Evolutionary conservation across 257 asterid species (phyloP).

Genomic region (Ilex aquifolium): DNA sequence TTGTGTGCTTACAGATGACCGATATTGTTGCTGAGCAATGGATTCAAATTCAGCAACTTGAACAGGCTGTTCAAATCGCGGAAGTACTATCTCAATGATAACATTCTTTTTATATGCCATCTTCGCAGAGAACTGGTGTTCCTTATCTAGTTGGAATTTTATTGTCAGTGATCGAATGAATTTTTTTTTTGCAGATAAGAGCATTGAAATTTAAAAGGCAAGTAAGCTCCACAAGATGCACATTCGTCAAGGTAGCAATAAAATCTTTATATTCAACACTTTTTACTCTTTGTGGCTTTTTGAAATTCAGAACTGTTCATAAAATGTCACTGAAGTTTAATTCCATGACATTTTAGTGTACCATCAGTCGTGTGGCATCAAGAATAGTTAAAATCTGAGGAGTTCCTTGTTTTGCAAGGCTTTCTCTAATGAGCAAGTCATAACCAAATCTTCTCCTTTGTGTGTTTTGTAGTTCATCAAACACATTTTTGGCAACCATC

Average conservation of each 20-base stretch:
- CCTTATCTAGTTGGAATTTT: conserved; percentile 1
- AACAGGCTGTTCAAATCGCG: conserved; percentile 85
- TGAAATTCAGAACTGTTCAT: background rate
- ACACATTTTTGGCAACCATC: conserved; percentile 19
- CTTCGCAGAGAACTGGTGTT: background rate
- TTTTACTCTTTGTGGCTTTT: no score
- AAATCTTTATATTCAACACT: background rate
- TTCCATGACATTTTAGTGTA: background rate
- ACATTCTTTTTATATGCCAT: background rate
- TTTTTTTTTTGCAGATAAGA: conserved; percentile 41
- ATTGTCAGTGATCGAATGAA: conserved; percentile 5
- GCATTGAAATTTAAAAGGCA: conserved; percentile 41
- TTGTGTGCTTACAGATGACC: conserved; percentile 32
- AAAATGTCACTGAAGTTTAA: background rate
- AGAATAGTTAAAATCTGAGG: background rate
- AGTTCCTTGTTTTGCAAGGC: background rate
- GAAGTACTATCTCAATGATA: conserved; percentile 33
- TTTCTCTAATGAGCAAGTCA: background rate
- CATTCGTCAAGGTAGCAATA: conserved; percentile 54
- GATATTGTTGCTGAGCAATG: conserved; percentile 76
- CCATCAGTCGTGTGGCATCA: background rate
- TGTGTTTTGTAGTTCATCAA: conserved; percentile 36
- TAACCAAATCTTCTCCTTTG: background rate
- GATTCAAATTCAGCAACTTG: conserved; percentile 87
- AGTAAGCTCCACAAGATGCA: conserved; percentile 46